Conservation (phyloP, 345 rosid species). For the Euphorbia lathyris region DNA sequence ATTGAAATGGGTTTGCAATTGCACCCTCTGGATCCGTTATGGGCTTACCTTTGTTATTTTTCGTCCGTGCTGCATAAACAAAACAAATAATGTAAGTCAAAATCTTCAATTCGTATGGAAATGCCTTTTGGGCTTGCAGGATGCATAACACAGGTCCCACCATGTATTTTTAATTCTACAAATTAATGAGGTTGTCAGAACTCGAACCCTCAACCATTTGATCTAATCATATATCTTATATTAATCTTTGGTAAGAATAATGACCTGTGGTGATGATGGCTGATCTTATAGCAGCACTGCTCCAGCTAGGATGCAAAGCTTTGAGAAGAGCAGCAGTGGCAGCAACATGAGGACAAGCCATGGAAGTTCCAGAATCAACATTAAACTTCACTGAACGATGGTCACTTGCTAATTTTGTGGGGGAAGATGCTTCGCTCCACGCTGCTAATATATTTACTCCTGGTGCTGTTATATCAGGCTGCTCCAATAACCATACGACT, state of each 20-base stretch:
- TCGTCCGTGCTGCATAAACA: conserved; percentile 42
- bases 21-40: conserved; percentile 45
- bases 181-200: no score
- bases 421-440: conserved; percentile 61
- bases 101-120: no score
- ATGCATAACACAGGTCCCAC: no score
- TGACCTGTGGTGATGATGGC: conserved; percentile 63
- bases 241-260: no score
- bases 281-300: conserved; percentile 81
- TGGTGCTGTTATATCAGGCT: conserved; percentile 87
- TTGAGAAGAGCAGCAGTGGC: conserved; percentile 68
- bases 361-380: conserved; percentile 71
- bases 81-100: no score
- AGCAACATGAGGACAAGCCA: conserved; percentile 91
- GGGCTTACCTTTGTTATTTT: conserved; percentile 41
- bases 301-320: conserved; percentile 78
- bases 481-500: no score
- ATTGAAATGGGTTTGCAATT: conserved; percentile 51
- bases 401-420: conserved; percentile 42
- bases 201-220: no score
- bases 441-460: conserved; percentile 81
- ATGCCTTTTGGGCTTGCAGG: no score
- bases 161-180: no score
- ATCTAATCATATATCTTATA: no score
- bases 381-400: conserved; percentile 43